Conservation (phyloP, 2,329 filamentous ascomycete genomes). For the Stagonosporopsis chrysanthemi region DNA sequence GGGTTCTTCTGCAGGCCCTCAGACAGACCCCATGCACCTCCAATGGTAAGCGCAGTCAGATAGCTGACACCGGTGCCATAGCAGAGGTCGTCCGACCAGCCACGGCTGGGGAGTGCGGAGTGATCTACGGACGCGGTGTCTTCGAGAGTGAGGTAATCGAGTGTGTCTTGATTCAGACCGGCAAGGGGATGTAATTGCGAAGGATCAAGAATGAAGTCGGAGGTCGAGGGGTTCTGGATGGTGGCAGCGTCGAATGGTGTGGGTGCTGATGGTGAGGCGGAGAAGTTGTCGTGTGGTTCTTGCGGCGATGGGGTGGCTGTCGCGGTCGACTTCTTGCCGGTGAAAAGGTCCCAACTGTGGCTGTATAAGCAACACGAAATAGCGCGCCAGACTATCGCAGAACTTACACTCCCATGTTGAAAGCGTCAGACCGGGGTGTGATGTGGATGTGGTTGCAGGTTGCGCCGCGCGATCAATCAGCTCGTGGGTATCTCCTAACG, state of each 20-base stretch:
- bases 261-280: slow-evolving; percentile 43
- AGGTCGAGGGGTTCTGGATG: slow-evolving; percentile 71
- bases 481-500: slow-evolving; percentile 27
- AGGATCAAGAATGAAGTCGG: slow-evolving; percentile 90
- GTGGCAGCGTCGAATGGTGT: slow-evolving; percentile 73
- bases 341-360: slow-evolving; percentile 62
- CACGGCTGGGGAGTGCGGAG: slow-evolving; percentile 89
- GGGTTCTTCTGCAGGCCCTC: slow-evolving; percentile 82
- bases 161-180: slow-evolving; percentile 87
- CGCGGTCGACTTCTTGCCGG: slow-evolving; percentile 63
- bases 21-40: slow-evolving; percentile 89
- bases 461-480: slow-evolving; percentile 33
- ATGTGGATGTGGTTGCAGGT: slow-evolving; percentile 25
- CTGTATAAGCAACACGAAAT: slow-evolving; percentile 1
- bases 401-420: slow-evolving; percentile 49
- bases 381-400: neutral
- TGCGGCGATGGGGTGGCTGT: slow-evolving; percentile 52
- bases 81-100: slow-evolving; percentile 97
- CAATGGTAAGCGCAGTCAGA: slow-evolving; percentile 81
- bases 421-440: slow-evolving; percentile 23
- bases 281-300: slow-evolving; percentile 57
- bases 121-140: slow-evolving; percentile 87
- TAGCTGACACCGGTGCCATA: slow-evolving; percentile 97
- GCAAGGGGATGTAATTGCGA: slow-evolving; percentile 90
- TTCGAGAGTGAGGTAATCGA: slow-evolving; percentile 95